These are phyloP conservation scores for Phytophthora tentaculata DNA, from an alignment of 352 stramenopile genomes.

Conservation along the genomic window DNA sequence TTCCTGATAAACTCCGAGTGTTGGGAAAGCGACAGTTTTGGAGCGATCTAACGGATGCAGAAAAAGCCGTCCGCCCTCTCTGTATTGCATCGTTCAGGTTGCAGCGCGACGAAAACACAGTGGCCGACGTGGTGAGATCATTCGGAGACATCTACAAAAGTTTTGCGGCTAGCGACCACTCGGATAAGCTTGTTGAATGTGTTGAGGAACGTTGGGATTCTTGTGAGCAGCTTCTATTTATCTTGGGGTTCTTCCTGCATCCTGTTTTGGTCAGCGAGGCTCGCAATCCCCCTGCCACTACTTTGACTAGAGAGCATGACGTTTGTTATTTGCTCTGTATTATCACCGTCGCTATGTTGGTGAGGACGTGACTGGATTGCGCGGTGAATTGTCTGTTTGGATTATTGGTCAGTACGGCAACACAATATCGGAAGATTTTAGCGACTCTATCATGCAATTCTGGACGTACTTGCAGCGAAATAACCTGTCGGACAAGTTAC, in stretches of 20 bases:
- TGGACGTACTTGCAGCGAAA: too few species aligned
- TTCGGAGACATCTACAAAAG: not conserved
- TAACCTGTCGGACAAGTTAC: too few species aligned
- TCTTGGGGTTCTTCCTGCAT: not conserved
- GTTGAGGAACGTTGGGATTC: not conserved
- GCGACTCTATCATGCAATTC: not conserved
- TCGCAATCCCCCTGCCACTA: not conserved
- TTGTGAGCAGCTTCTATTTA: not conserved
- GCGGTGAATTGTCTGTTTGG: not conserved
- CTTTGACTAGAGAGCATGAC: not conserved
- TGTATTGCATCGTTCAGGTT: not conserved
- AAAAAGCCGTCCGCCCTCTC: not conserved
- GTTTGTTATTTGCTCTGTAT: not conserved
- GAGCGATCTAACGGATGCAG: not conserved
- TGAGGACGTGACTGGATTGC: not conserved
- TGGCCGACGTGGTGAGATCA: not conserved
- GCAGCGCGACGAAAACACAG: not conserved
- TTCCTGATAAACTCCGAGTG: not conserved
- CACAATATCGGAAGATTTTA: not conserved
- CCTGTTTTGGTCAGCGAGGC: not conserved
- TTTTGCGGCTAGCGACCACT: not conserved
- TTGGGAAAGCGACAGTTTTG: not conserved
- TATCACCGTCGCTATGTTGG: not conserved
- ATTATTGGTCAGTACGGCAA: not conserved
- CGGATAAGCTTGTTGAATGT: not conserved